phyloP scores from a whole-genome alignment of 2,329 filamentous ascomycete genomes.

The Nemania sp. region DNA sequence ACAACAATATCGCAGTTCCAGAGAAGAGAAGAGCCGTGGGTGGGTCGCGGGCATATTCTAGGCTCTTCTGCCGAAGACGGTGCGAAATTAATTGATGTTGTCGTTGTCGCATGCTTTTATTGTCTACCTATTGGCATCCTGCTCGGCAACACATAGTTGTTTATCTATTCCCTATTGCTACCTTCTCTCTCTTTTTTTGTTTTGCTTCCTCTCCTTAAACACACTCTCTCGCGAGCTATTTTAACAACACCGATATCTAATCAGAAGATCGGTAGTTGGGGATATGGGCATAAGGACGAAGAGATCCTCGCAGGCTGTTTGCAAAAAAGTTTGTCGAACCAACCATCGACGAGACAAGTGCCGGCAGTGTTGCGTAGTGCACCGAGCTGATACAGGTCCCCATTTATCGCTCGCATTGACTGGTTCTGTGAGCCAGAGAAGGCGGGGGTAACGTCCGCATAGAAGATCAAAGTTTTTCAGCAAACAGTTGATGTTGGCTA shows the following conservation, averaged over 20 bases:
- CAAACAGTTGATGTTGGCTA: neutral
- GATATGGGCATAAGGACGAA: neutral
- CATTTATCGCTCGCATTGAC: neutral
- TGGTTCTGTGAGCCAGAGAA: neutral
- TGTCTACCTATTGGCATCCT: too few relatives aligned
- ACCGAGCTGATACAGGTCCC: conserved; percentile 17
- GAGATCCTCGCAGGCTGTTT: conserved; percentile 14
- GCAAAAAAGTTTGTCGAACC: conserved; percentile 20
- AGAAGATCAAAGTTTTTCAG: too few relatives aligned
- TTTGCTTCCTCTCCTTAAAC: neutral
- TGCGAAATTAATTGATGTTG: too few relatives aligned
- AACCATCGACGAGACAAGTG: conserved; percentile 10
- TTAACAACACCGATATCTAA: conserved; percentile 14
- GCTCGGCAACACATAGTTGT: neutral
- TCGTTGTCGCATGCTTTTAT: neutral
- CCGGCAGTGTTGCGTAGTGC: conserved; percentile 16
- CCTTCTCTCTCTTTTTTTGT: neutral
- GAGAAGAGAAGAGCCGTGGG: neutral
- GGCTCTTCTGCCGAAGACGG: neutral
- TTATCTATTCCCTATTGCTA: too few relatives aligned
- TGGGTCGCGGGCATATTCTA: neutral
- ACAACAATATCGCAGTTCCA: neutral
- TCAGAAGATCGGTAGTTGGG: conserved; percentile 12
- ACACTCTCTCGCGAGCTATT: conserved; percentile 4
- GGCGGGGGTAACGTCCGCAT: neutral